phyloP scores from a whole-genome alignment of 2,329 filamentous ascomycete genomes.

The Amauroascus verrucosus region DNA sequence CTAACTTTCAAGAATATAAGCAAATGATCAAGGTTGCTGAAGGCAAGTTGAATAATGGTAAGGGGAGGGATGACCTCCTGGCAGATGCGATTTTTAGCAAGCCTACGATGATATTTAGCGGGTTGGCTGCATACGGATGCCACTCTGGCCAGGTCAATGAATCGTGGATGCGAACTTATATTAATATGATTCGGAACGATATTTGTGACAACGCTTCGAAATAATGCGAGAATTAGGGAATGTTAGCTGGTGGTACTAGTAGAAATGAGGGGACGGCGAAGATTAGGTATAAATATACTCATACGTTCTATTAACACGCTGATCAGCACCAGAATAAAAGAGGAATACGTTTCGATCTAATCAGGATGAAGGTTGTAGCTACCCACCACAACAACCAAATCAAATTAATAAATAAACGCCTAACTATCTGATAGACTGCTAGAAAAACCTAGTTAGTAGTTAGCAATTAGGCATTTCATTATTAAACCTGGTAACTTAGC shows the following conservation, averaged over 20 bases:
- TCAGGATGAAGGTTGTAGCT: too few relatives aligned
- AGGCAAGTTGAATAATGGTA: background rate
- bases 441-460: too few relatives aligned
- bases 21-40: slow-evolving; percentile 1
- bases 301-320: too few relatives aligned
- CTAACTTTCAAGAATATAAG: background rate
- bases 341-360: too few relatives aligned
- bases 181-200: background rate
- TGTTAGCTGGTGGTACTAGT: background rate
- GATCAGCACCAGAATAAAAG: too few relatives aligned
- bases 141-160: background rate
- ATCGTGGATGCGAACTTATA: background rate
- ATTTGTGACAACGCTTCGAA: background rate
- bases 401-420: too few relatives aligned
- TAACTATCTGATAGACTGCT: too few relatives aligned
- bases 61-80: background rate
- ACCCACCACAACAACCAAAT: too few relatives aligned
- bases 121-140: background rate
- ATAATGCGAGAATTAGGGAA: background rate
- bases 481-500: background rate
- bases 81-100: background rate
- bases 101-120: background rate
- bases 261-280: background rate
- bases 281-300: background rate
- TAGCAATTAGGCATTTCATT: too few relatives aligned